phyloP scores from a whole-genome alignment of 495 filamentous ascomycete genomes.

The Penicillium steckii region DNA sequence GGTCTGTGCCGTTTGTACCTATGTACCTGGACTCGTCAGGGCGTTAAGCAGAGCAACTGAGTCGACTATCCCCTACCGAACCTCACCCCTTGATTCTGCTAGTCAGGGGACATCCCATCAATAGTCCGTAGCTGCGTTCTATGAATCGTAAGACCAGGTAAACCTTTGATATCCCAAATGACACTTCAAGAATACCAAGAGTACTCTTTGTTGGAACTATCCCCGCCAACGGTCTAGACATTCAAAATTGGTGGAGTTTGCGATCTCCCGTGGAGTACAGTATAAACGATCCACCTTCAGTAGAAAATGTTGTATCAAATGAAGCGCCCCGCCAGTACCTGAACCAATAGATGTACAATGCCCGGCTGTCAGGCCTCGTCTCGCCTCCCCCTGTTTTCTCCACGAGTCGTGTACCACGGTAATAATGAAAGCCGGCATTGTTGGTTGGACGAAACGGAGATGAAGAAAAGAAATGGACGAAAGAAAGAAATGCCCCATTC shows the following conservation, averaged over 20 bases:
- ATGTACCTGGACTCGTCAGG: background rate
- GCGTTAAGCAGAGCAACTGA: background rate
- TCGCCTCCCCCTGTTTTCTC: slow-evolving; percentile 14
- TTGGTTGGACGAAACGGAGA: background rate
- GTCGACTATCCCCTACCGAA: background rate
- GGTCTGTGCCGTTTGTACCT: background rate
- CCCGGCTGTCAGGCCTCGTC: slow-evolving; percentile 1
- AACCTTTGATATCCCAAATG: background rate
- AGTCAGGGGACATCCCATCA: background rate
- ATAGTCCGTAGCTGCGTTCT: background rate
- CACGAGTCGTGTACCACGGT: background rate
- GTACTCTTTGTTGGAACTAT: background rate
- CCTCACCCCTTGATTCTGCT: background rate
- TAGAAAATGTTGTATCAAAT: background rate
- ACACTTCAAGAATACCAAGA: background rate
- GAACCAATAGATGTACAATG: background rate
- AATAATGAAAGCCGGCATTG: background rate
- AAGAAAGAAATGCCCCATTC: background rate
- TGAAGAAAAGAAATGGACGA: background rate
- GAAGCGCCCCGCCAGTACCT: background rate
- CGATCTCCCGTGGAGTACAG: background rate
- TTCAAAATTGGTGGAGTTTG: background rate
- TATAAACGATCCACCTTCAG: background rate
- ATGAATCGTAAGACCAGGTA: background rate
- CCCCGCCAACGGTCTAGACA: slow-evolving; percentile 1